Conservation (phyloP, 805 yeast genomes). For the Saccharomycopsis fodiens region DNA sequence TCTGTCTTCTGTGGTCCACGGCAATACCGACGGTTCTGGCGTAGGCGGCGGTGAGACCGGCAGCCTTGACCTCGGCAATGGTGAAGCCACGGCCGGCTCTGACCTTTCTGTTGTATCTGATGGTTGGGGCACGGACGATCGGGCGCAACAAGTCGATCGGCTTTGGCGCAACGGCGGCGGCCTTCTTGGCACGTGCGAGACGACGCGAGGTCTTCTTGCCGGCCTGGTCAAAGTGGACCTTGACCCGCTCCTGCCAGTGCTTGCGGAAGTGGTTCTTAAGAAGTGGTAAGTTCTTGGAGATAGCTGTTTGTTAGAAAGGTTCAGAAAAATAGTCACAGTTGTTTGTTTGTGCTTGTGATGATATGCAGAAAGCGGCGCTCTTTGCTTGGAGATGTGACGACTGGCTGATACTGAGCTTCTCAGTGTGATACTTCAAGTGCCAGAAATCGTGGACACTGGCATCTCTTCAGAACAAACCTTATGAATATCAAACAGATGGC, state of each 20-base stretch:
- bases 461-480: no score
- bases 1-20: constrained; percentile 99
- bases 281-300: constrained; percentile 97
- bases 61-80: constrained; percentile 96
- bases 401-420: no score
- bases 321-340: no score
- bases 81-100: constrained; percentile 99
- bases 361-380: no score
- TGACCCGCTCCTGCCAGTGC: constrained; percentile 99
- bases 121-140: constrained; percentile 96
- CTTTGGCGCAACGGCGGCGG: constrained; percentile 94
- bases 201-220: constrained; percentile 99
- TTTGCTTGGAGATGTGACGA: no score
- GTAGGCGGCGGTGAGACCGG: constrained; percentile 85
- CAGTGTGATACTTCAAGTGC: no score
- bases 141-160: constrained; percentile 97
- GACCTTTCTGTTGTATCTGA: constrained; percentile 98
- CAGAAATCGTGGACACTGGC: no score
- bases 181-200: constrained; percentile 86
- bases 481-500: no score
- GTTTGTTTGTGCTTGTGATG: no score
- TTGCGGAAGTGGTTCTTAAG: constrained; percentile 99
- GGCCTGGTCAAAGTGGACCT: constrained; percentile 99
- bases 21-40: constrained; percentile 99
- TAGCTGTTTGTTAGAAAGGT: constrained; percentile 46